Base-by-base conservation (phyloP, 331 rosid species). In the Pyrus hybrid region DNA sequence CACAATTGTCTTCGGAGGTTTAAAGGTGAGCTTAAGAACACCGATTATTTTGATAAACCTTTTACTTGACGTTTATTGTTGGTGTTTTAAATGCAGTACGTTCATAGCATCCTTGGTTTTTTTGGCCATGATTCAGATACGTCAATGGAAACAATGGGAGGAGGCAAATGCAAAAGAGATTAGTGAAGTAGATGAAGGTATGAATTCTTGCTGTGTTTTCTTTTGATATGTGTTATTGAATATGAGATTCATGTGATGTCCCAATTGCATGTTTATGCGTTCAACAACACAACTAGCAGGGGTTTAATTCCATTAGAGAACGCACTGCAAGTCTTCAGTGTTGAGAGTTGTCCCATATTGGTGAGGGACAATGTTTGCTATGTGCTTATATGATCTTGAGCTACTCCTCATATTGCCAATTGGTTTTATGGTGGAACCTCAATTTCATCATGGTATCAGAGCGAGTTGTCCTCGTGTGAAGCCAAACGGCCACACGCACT, bases 111-210 rank as follows among this genome's bases (percentile, higher is more conserved):
- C 12, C 35, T 67, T 69, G 21, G 3, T 51, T 51, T 18, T 51
- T 37, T 37, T 41, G 6, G 23, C 41, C 45, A 69, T 47, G 53
- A 21, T 64, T 57, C 68, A 86, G 90, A 86, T 86, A 65, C 80
- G 85, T 17, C 86, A 79, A 61, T 86, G 90, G 90, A 86, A 84
- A 63, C 61, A 64, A 10, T 86, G 88, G 88, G 90, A 86, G 83
- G 81, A 84, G 33, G 80, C 75, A 62, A 68, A 76, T 68, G 73
- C 77, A 4, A 63, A 73, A 63, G 80, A 74, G 72, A 72, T 70
- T 17, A 67, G 28, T 28, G 77, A 84, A 22, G 13, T 78, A 17
- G 80, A 76, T 51, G 71, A 77, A 26, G 82, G 90, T 86, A 73
- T 60, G 75, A 13, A 49, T 62, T 71, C 0, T 49, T 53, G 22